These are phyloP conservation scores for Phoma sp. DNA, from an alignment of 2,329 filamentous ascomycete species.

Conservation along the genomic window DNA sequence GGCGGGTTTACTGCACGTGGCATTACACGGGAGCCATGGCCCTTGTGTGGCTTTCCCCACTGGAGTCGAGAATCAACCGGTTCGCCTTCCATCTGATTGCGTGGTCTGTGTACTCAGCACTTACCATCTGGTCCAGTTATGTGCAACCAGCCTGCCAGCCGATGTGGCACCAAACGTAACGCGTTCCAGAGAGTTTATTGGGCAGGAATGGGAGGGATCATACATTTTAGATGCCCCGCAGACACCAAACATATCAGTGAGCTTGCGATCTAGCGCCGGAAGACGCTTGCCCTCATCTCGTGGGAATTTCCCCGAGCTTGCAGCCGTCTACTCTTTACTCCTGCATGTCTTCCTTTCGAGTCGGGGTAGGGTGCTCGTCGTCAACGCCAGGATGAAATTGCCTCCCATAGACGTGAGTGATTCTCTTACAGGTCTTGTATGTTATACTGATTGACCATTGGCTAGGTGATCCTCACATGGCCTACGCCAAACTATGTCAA, in stretches of 20 bases:
- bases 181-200: slow-evolving; percentile 9
- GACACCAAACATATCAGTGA: slow-evolving; percentile 10
- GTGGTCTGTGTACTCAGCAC: slow-evolving; percentile 6
- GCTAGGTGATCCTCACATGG: slow-evolving; percentile 40
- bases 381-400: slow-evolving; percentile 30
- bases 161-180: slow-evolving; percentile 15
- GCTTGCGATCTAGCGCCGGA: slow-evolving; percentile 15
- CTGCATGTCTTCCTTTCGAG: slow-evolving; percentile 12
- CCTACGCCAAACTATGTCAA: slow-evolving; percentile 50
- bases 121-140: slow-evolving; percentile 3
- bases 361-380: slow-evolving; percentile 8
- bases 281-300: slow-evolving; percentile 5
- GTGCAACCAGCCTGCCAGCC: slow-evolving; percentile 15
- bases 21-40: neutral
- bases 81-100: neutral
- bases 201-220: neutral
- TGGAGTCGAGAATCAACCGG: neutral
- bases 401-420: slow-evolving; percentile 37
- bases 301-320: slow-evolving; percentile 1
- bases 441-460: neutral
- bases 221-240: slow-evolving; percentile 10
- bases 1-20: slow-evolving; percentile 11
- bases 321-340: slow-evolving; percentile 6
- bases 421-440: neutral
- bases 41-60: slow-evolving; percentile 5